Conservation (phyloP, 352 stramenopile species). For the Pythium phragmiticola region DNA sequence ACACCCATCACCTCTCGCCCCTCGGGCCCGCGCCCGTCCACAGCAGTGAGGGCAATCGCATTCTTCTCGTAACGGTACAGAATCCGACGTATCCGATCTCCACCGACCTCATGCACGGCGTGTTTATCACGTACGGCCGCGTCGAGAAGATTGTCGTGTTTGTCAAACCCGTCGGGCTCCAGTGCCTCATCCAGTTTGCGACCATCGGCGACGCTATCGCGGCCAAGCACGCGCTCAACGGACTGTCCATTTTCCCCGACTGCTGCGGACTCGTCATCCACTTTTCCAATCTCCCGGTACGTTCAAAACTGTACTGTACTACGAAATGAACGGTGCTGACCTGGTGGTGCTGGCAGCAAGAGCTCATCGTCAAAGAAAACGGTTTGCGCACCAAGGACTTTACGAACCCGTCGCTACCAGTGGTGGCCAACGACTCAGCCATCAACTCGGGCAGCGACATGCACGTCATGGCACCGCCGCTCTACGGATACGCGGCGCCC, state of each 20-base stretch:
- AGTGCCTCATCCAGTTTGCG: slow-evolving; percentile 61
- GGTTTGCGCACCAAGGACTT: slow-evolving; percentile 51
- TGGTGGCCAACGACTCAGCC: slow-evolving; percentile 27
- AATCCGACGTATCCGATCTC: slow-evolving; percentile 63
- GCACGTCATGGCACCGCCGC: slow-evolving; percentile 4
- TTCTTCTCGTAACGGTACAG: slow-evolving; percentile 66
- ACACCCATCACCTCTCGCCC: slow-evolving; percentile 7
- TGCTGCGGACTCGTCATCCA: slow-evolving; percentile 61
- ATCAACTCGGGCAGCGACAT: slow-evolving; percentile 33
- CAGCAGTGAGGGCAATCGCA: slow-evolving; percentile 40
- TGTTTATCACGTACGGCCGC: slow-evolving; percentile 47
- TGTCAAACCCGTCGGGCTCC: slow-evolving; percentile 49
- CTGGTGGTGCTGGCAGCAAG: slow-evolving; percentile 31
- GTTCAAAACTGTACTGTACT: not conserved
- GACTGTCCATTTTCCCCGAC: slow-evolving; percentile 56
- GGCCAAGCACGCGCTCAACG: slow-evolving; percentile 48
- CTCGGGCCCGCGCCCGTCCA: not conserved
- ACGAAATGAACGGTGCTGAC: not conserved
- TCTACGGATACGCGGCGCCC: slow-evolving; percentile 21
- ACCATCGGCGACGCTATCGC: slow-evolving; percentile 38
- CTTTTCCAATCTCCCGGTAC: slow-evolving; percentile 56
- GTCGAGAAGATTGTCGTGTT: slow-evolving; percentile 70
- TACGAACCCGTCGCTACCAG: slow-evolving; percentile 38
- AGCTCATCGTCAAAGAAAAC: slow-evolving; percentile 67
- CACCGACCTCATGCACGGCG: slow-evolving; percentile 45